Conservation (phyloP, 2,329 filamentous ascomycete genomes). For the Sclerotinia minor region DNA sequence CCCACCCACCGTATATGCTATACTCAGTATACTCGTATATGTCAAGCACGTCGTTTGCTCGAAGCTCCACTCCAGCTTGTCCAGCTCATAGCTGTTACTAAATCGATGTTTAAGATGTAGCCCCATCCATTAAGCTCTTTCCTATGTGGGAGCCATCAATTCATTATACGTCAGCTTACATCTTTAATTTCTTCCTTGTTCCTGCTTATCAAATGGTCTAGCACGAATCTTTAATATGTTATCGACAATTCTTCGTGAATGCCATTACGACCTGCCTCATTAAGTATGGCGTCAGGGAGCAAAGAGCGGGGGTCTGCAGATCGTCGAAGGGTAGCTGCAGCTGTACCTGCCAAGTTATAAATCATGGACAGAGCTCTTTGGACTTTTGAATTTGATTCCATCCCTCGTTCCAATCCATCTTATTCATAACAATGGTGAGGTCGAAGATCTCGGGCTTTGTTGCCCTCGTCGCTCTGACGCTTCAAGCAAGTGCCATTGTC, state of each 20-base stretch:
- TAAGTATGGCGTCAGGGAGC: neutral
- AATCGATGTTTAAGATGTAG: neutral
- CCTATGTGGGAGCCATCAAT: constrained; percentile 17
- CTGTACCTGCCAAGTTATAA: constrained; percentile 24
- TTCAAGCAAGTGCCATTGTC: constrained; percentile 25
- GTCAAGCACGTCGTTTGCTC: constrained; percentile 3
- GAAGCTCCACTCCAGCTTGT: neutral
- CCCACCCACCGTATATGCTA: too few species aligned
- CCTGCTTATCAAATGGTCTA: constrained; percentile 10
- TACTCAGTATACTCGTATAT: neutral
- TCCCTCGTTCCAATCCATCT: neutral
- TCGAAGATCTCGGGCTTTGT: constrained; percentile 14
- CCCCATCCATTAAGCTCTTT: neutral
- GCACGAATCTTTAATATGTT: neutral
- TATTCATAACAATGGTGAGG: neutral
- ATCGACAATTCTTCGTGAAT: neutral
- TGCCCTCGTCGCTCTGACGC: constrained; percentile 15
- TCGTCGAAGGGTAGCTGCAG: constrained; percentile 7
- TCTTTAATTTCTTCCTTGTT: neutral
- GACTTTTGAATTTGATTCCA: neutral
- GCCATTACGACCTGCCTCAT: constrained; percentile 16
- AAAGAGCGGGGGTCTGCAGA: constrained; percentile 22
- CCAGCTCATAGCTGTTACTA: constrained; percentile 11
- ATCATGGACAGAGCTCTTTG: constrained; percentile 3
- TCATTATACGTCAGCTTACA: constrained; percentile 19